Conservation (phyloP, 1,284 basidiomycete species). For the Uromyces viciae-fabae region DNA sequence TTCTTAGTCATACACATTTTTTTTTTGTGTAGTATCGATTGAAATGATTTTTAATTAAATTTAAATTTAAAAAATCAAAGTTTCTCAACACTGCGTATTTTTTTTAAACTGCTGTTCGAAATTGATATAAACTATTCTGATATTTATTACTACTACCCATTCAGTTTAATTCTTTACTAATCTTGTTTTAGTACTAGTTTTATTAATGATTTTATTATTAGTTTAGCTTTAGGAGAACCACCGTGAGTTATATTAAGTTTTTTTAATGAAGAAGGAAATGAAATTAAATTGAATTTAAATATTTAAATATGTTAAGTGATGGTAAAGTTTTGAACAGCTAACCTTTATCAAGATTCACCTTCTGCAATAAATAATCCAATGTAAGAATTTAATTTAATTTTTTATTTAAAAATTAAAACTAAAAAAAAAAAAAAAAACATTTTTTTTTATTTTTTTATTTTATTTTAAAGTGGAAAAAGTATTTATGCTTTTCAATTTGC, state of each 20-base stretch:
- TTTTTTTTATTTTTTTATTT: background rate
- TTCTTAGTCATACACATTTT: background rate
- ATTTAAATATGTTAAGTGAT: too few species aligned
- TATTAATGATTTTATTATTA: too few species aligned
- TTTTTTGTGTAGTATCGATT: background rate
- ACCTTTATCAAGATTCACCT: background rate
- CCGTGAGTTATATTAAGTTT: too few species aligned
- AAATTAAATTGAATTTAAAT: too few species aligned
- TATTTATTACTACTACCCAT: too few species aligned
- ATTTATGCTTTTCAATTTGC: conserved; percentile 52
- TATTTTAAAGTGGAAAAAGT: conserved; percentile 46
- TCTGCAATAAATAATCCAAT: background rate
- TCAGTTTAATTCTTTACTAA: too few species aligned
- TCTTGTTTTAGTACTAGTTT: too few species aligned
- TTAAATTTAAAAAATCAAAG: background rate
- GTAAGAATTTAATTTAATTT: background rate
- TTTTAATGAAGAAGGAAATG: background rate
- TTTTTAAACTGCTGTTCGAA: too few species aligned
- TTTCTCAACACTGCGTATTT: too few species aligned
- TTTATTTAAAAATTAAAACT: background rate
- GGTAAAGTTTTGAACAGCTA: background rate
- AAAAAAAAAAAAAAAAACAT: background rate
- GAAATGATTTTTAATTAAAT: background rate
- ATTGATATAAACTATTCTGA: too few species aligned
- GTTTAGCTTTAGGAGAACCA: too few species aligned